Evolutionary conservation across 1,139 yeast genomes (phyloP).

Genomic region (Protomyces gravidus): DNA sequence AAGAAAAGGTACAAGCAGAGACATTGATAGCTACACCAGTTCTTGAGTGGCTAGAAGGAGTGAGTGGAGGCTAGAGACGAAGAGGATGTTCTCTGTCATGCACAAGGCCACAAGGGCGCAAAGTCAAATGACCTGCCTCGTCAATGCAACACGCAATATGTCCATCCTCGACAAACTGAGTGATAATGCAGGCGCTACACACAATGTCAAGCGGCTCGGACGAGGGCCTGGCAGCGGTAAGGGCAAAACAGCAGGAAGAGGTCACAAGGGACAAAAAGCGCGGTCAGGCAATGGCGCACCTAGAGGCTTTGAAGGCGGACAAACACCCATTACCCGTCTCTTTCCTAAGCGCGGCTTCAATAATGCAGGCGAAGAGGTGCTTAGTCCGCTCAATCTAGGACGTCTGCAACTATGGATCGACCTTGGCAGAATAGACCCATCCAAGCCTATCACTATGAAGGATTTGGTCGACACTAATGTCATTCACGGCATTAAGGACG

Average conservation of each 20-base stretch:
- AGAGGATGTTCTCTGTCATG: too few species aligned
- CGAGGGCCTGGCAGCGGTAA: constrained; percentile 93
- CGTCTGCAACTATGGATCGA: constrained; percentile 52
- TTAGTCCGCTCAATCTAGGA: constrained; percentile 49
- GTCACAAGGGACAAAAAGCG: constrained; percentile 98
- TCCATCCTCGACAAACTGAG: background rate
- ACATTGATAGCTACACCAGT: too few species aligned
- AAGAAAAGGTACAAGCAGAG: too few species aligned
- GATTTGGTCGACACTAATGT: constrained; percentile 64
- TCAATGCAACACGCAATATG: background rate
- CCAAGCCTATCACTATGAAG: constrained; percentile 68
- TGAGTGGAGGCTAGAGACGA: too few species aligned
- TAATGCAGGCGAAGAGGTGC: constrained; percentile 44
- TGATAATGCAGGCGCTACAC: background rate
- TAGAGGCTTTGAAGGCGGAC: constrained; percentile 98
- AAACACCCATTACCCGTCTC: constrained; percentile 82
- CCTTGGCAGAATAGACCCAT: constrained; percentile 46
- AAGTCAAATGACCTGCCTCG: too few species aligned
- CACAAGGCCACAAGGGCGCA: too few species aligned
- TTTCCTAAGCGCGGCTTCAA: constrained; percentile 90
- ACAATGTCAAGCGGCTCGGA: constrained; percentile 57
- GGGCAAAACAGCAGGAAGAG: constrained; percentile 93
- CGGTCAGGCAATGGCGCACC: constrained; percentile 68
- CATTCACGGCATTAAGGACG: constrained; percentile 69
- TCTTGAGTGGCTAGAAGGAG: too few species aligned